A percentile compares a stretch with the other conserved stretches of the same genome.
These are phyloP conservation scores for Liriodendron chinense DNA, from an alignment of 164 flowering plant genomes.

Conservation along the genomic window DNA sequence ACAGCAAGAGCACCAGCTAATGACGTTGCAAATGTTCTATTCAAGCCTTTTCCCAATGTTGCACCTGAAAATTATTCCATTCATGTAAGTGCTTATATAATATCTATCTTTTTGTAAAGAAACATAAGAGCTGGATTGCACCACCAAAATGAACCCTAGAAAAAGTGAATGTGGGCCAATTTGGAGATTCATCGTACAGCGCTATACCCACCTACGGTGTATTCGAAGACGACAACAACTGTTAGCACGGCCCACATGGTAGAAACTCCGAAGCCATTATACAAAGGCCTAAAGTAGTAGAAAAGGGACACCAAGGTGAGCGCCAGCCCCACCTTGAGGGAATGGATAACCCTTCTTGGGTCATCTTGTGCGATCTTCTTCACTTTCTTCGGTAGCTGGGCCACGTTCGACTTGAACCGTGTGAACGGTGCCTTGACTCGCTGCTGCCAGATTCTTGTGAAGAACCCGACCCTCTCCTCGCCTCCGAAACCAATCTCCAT, in stretches of 20 bases:
- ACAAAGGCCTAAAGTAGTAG: conserved; percentile 62
- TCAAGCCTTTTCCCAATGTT: conserved; percentile 60
- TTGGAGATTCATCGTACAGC: background rate
- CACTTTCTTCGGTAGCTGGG: conserved; percentile 19
- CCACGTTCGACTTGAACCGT: conserved; percentile 13
- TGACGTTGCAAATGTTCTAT: conserved; percentile 68
- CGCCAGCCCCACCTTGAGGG: conserved; percentile 72
- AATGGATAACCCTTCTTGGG: conserved; percentile 68
- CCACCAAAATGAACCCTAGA: background rate
- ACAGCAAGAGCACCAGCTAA: conserved; percentile 66
- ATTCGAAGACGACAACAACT: conserved; percentile 77
- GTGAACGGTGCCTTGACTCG: conserved; percentile 23
- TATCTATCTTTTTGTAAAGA: background rate
- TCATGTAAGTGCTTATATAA: background rate
- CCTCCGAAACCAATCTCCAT: conserved; percentile 33
- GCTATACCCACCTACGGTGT: conserved; percentile 55
- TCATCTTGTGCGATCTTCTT: conserved; percentile 62
- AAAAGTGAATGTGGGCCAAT: background rate
- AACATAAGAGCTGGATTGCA: too few relatives aligned
- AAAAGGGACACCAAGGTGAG: conserved; percentile 68
- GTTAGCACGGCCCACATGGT: conserved; percentile 89
- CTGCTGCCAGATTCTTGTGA: conserved; percentile 22
- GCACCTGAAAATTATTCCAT: conserved; percentile 44
- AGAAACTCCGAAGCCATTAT: conserved; percentile 52
- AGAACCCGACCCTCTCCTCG: conserved; percentile 26